Evolutionary conservation across 352 stramenopile species (phyloP).

Genomic region (Blastocystis sp.): DNA sequence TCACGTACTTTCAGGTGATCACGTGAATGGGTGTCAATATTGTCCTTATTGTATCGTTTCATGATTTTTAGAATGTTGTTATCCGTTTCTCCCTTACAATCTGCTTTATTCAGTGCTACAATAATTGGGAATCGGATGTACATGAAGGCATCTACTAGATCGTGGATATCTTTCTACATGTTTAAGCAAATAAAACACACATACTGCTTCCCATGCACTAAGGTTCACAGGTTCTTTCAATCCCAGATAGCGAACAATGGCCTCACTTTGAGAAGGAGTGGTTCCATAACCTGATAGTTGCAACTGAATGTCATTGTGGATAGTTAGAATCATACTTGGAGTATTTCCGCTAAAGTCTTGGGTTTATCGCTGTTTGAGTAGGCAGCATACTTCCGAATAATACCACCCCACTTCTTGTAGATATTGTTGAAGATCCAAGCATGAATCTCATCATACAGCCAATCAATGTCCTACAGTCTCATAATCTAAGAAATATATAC

Average conservation of each 20-base stretch:
- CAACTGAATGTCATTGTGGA: conserved; percentile 68
- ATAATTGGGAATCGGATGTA: conserved; percentile 76
- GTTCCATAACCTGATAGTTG: conserved; percentile 67
- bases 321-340: conserved; percentile 19
- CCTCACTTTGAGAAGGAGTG: conserved; percentile 72
- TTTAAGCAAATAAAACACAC: conserved; percentile 65
- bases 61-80: conserved; percentile 78
- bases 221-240: conserved; percentile 63
- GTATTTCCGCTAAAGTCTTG: conserved; percentile 29
- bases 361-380: conserved; percentile 69
- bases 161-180: conserved; percentile 71
- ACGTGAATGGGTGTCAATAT: conserved; percentile 1
- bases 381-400: conserved; percentile 72
- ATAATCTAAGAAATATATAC: not conserved
- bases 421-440: conserved; percentile 80
- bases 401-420: conserved; percentile 75
- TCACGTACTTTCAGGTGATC: conserved; percentile 43
- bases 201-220: conserved; percentile 36
- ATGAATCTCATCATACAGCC: conserved; percentile 77
- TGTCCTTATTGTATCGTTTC: conserved; percentile 73
- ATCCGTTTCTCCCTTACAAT: conserved; percentile 76
- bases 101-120: conserved; percentile 79
- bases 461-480: conserved; percentile 75
- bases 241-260: conserved; percentile 71
- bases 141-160: conserved; percentile 74